Conservation (phyloP, 2,329 filamentous ascomycete genomes). For the Alternaria sp. region DNA sequence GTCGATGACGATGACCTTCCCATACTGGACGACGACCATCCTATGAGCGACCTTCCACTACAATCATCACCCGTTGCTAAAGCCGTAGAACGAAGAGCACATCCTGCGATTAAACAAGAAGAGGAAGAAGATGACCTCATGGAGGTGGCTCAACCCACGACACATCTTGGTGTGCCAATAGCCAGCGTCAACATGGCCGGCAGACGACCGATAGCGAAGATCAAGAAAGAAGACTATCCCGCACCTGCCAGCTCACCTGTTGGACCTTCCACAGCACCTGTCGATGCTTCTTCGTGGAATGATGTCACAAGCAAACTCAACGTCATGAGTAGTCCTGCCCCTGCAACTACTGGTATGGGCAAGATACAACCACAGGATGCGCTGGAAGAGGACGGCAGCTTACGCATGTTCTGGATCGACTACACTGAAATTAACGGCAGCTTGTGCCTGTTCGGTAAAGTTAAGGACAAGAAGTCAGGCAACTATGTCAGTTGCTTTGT, state of each 20-base stretch:
- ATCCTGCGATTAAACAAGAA: conserved; percentile 65
- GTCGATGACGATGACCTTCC: conserved; percentile 66
- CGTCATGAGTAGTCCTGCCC: conserved; percentile 76
- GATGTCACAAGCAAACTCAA: conserved; percentile 86
- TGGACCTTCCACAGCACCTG: conserved; percentile 62
- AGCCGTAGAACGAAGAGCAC: conserved; percentile 74
- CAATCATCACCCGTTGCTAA: conserved; percentile 89
- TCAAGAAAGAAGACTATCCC: conserved; percentile 71
- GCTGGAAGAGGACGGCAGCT: conserved; percentile 90
- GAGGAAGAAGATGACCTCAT: conserved; percentile 81
- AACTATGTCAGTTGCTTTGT: conserved; percentile 90
- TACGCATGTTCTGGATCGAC: conserved; percentile 97
- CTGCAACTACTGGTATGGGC: conserved; percentile 71
- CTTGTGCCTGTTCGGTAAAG: conserved; percentile 94
- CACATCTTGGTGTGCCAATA: conserved; percentile 67
- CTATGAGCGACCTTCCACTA: conserved; percentile 80
- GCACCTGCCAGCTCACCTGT: conserved; percentile 77
- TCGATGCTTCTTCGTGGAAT: conserved; percentile 87
- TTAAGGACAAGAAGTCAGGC: conserved; percentile 83
- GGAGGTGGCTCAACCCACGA: conserved; percentile 82
- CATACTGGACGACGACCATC: conserved; percentile 70
- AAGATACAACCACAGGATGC: conserved; percentile 86
- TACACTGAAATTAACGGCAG: conserved; percentile 92
- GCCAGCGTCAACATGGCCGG: conserved; percentile 86
- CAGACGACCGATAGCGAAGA: conserved; percentile 77